A percentile compares a stretch with the other conserved stretches of the same genome.
Conservation (phyloP, 352 stramenopile genomes). For the Phytopythium chamaehyphon region DNA sequence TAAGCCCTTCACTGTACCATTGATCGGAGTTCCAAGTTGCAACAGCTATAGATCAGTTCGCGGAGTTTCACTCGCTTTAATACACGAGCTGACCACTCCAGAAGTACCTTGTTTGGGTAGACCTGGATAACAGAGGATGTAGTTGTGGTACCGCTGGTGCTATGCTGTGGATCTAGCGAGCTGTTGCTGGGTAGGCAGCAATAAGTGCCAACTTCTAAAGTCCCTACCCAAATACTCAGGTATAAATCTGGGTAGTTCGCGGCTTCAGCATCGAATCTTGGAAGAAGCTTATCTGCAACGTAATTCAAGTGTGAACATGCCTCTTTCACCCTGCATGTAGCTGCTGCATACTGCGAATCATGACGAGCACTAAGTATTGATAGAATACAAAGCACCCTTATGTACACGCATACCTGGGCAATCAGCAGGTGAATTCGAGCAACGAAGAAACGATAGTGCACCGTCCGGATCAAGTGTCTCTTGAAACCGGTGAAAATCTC, state of each 20-base stretch:
- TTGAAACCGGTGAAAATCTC: conserved; percentile 55
- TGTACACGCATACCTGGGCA: conserved; percentile 42
- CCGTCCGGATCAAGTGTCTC: conserved; percentile 33
- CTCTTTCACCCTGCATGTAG: conserved; percentile 49
- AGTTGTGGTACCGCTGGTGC: conserved; percentile 2
- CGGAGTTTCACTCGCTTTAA: conserved; percentile 40
- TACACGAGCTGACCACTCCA: conserved; percentile 47
- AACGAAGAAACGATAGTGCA: conserved; percentile 48
- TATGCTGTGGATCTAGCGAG: conserved; percentile 9
- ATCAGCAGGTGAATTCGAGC: conserved; percentile 54
- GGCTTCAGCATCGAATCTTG: conserved; percentile 16
- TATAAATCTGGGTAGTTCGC: conserved; percentile 45
- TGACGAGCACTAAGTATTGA: not conserved
- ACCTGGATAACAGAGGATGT: conserved; percentile 34
- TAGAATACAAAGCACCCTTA: conserved; percentile 1
- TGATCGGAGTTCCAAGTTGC: conserved; percentile 43
- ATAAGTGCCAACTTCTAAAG: conserved; percentile 46
- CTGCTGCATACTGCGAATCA: conserved; percentile 42
- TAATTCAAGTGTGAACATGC: conserved; percentile 51
- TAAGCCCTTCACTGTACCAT: conserved; percentile 29
- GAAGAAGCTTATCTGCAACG: conserved; percentile 46
- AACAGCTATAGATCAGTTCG: conserved; percentile 37
- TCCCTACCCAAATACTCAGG: conserved; percentile 49
- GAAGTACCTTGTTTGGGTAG: conserved; percentile 37
- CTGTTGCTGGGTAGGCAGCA: conserved; percentile 18